phyloP scores from a whole-genome alignment of 2,329 filamentous ascomycete species.

The Pyricularia sp. region DNA sequence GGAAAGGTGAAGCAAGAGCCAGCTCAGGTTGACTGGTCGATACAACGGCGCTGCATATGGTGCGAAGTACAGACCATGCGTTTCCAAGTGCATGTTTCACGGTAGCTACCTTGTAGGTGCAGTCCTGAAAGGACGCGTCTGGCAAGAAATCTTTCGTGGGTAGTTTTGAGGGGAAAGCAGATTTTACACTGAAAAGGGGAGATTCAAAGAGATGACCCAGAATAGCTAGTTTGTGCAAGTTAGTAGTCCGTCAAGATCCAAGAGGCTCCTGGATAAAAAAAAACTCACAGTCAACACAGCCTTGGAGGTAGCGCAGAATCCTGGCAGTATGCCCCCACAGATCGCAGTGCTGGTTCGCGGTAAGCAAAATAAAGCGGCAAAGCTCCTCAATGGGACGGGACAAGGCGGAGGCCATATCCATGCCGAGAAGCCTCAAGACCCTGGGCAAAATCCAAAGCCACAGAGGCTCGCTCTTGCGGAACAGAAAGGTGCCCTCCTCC shows the following conservation, averaged over 20 bases:
- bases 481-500: slow-evolving; percentile 31
- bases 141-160: background rate
- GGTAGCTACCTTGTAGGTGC: slow-evolving; percentile 26
- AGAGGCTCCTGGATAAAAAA: background rate
- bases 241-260: background rate
- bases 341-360: slow-evolving; percentile 29
- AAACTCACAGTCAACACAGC: slow-evolving; percentile 34
- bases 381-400: slow-evolving; percentile 42
- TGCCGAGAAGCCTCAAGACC: slow-evolving; percentile 47
- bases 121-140: background rate
- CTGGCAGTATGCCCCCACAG: slow-evolving; percentile 38
- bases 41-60: slow-evolving; percentile 30
- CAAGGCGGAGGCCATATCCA: slow-evolving; percentile 35
- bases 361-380: slow-evolving; percentile 37
- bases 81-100: slow-evolving; percentile 27
- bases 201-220: background rate
- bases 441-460: slow-evolving; percentile 57
- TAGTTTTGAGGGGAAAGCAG: background rate
- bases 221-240: background rate
- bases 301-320: slow-evolving; percentile 39
- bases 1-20: slow-evolving; percentile 14
- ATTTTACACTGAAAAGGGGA: background rate
- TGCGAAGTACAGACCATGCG: slow-evolving; percentile 30
- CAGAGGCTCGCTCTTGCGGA: slow-evolving; percentile 49
- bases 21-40: slow-evolving; percentile 19